Evolutionary conservation across 1,284 basidiomycete species (phyloP), one percentile per base, ranked within the genome.

Genomic region (Leccinum brunneo-olivaceum): DNA sequence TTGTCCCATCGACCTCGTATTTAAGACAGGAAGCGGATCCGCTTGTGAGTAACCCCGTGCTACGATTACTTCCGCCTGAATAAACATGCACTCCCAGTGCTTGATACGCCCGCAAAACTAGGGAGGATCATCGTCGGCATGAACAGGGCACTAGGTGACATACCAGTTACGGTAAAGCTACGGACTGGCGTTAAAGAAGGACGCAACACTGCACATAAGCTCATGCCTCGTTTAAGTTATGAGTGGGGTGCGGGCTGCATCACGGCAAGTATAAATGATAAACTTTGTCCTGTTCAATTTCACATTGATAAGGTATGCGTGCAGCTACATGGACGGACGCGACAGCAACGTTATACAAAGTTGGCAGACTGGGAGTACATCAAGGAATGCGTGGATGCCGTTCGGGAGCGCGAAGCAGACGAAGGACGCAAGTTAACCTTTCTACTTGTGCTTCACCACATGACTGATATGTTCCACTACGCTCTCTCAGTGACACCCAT

Each of bases 1-100:
- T 4, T 98, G 95, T 64, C 95, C 95, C 3, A 98, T 98, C 53
- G 95, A 98, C 64, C 71, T 98, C 36, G 89, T 98, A 2, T 98
- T 93, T 69, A 89, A 89, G 58, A 79, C 80, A 19, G 93, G 93
- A 0, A 92, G 89, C 39, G 93, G 93, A 0, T 90, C 86, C 49
- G 93, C 92, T 10, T 61, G 90, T 89, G 53, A 42, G 84, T 28
- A 41, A 8, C 37, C 18, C 34, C 38, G 28, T 20, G 19, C 28
- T 44, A 7, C 11, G 12, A 28, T 14, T 5, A 9, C n/a, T 18
- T 25, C 20, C 4, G 1, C 34, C 21, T 21, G 1, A 39, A 6
- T 21, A 15, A 21, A 2, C 28, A 35, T 35, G 23, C 6, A 16
- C 5, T 6, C 6, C 7, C 16, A 82, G 87, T 98, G 43, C 77